Evolutionary conservation across 1,284 basidiomycete genomes (phyloP), one percentile per base, ranked within the genome.

Genomic region (Apiotrichum montevideense): DNA sequence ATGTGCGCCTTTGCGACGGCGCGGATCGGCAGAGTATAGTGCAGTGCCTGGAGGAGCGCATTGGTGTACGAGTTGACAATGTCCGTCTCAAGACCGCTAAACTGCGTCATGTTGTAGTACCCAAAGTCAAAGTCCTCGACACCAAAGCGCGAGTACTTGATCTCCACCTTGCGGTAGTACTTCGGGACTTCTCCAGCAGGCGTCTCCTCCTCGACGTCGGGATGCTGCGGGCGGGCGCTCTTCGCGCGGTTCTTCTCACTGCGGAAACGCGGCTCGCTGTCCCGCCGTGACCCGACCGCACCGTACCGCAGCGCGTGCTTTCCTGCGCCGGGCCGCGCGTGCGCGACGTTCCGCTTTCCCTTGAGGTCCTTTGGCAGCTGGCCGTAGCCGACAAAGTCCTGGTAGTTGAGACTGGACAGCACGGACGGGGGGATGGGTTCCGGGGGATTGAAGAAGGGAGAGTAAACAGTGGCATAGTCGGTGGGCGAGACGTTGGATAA

Each of bases 121-220:
- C 91, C 94, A 70, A 98, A 99, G 74, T 99, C 96, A 70, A 99
- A 99, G 76, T 99, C 95, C 72, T 77, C 95, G 33, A 98, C 90
- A n/a, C 95, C 95, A 66, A 98, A 99, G 67, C 92, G 92, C 48
- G 91, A 95, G 74, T 98, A 98, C 76, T 96, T 92, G 69, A 99
- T 98, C 75, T 96, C 92, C 43, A 97, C 92, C 68, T 87, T 87
- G 46, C 88, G 84, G 73, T 96, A 99, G 63, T 87, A 84, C 58
- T 83, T 85, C 0, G 94, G 92, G 58, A 95, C 84, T 37, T 84
- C 83, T 2, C 69, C 71, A 2, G 59, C 62, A 1, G 61, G 59
- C 29, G 56, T 67, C 40, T 71, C 68, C 37, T 63, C 56, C 15
- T 70, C 71, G 42, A 59, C 55, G 34, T 58, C 58, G 1, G 46